Base-by-base conservation (phyloP, 2,329 filamentous ascomycete genomes). In the Arthrobotrys pseudoclavata region DNA sequence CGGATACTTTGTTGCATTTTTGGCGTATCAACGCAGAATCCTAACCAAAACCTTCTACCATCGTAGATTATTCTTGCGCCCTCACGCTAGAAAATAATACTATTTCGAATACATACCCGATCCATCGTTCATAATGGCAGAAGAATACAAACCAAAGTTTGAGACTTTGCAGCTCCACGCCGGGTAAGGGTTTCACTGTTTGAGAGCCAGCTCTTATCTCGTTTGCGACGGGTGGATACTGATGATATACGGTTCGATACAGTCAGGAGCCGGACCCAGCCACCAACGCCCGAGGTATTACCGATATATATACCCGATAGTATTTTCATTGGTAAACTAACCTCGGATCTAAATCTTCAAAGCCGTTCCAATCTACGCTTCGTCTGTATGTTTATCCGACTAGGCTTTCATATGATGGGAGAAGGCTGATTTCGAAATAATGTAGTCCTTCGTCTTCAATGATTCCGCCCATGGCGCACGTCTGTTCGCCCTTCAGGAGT, bases 401-500 rank as follows among this genome's bases (percentile, higher is more conserved):
- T 37, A 45, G n/a, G 42, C 13, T 76, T 26, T 24, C 34, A 7
- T 26, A 26, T 24, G 15, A 67, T 15, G 57, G 37, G 50, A 48
- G 61, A 34, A 15, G 7, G 37, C 60, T 66, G 81, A 63, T 50
- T 40, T 26, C 29, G 24, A 26, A 45, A 45, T n/a, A 6, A 1
- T 18, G 7, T 55, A 76, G 91, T 97, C 93, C 82, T 99, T 87
- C 85, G 90, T 89, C 66, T 99, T 99, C 89, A 91, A 98, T 89
- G 93, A 98, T 86, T 97, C 93, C 63, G 95, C 94, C 61, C 96
- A 98, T 83, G 96, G 93, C 79, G 96, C 96, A 69, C 91, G 94
- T 84, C 91, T 99, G 48, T 99, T 99, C 83, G 92, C 93, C 83
- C 92, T 99, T 84, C 96, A 98, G 86, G 94, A 98, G 85, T 92